Evolutionary conservation across 202 grass and related monocot species (phyloP), one percentile per base, ranked within the genome.

Genomic region (Panicum hallii): DNA sequence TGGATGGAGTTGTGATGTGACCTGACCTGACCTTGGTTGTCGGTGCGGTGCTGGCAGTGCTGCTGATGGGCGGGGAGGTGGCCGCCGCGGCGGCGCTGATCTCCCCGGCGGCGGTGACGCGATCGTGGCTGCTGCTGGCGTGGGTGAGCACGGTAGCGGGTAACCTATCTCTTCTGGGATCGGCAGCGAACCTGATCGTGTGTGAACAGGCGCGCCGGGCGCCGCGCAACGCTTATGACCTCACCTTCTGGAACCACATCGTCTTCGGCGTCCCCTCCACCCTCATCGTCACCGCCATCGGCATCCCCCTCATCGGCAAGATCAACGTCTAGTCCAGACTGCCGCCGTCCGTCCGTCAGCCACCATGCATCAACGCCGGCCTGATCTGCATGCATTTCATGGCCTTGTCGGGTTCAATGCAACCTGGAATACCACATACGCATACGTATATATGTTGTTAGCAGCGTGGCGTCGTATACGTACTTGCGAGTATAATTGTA

Each of bases 61-160:
- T 96, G 0, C 86, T 99, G n/a, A 79, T 99, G 74, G 97, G 97
- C 79, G 70, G 76, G 0, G 90, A 88, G 78, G 97, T 99, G 38
- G 86, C 86, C 0, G 75, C 85, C 0, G 93, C 97, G 0, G 97
- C 97, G 14, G 91, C 90, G 5, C 67, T 71, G 0, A 99, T 99
- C 52, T 99, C 96, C 0, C 53, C 84, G 4, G 89, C 46, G 3
- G 75, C 87, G 1, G 96, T 92, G 54, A 85, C 77, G 0, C 66
- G 82, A 72, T 91, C 96, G n/a, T 99, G 96, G 96, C 88, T 99
- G 8, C 81, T 99, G 44, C 68, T 99, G 66, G 93, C 96, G 11
- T 99, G 96, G 96, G 96, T 90, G 82, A 99, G 96, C 81, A 99
- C 96, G 76, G 93, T 99, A 65, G 96, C 96, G 1, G 96, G 96